Evolutionary conservation across 208 protist genomes (phyloP).

Genomic region (Vickermania ingenoplastis): DNA sequence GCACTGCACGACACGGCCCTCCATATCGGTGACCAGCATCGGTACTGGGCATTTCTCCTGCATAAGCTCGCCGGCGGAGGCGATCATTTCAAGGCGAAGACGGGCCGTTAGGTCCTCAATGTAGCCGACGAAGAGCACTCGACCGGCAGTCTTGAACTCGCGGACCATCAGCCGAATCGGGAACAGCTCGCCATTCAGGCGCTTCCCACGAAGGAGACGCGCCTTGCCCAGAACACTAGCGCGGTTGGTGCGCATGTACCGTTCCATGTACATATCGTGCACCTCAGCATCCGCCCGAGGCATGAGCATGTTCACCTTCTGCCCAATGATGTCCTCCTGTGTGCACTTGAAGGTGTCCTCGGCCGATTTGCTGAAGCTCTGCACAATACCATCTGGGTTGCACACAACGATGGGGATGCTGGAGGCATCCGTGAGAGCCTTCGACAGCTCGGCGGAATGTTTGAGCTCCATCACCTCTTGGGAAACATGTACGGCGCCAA

Average conservation of each 20-base stretch:
- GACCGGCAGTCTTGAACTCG: constrained; percentile 5
- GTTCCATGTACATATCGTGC: constrained; percentile 12
- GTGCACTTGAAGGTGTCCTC: constrained; percentile 10
- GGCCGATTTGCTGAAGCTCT: constrained; percentile 6
- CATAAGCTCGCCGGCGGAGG: constrained; percentile 8
- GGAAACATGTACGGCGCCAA: constrained; percentile 5
- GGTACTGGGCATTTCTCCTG: constrained; percentile 16
- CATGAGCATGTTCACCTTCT: constrained; percentile 16
- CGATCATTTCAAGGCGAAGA: constrained; percentile 3
- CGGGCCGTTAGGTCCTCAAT: constrained; percentile 6
- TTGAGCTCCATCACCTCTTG: constrained; percentile 8
- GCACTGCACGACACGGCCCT: constrained; percentile 12
- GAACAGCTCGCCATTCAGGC: constrained; percentile 11
- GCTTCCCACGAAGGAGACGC: constrained; percentile 10
- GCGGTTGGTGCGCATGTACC: constrained; percentile 16
- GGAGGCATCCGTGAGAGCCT: constrained; percentile 3
- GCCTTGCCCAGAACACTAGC: constrained; percentile 10
- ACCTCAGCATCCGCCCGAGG: constrained; percentile 6
- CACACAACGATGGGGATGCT: constrained; percentile 11
- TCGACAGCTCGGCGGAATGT: not conserved
- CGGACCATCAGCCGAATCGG: constrained; percentile 10
- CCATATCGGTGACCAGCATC: constrained; percentile 16
- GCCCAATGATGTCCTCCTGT: constrained; percentile 9
- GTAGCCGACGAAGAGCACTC: constrained; percentile 8
- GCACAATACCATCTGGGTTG: constrained; percentile 4